phyloP scores from a whole-genome alignment of 768 basidiomycete genomes.

The Hericium coralloides region DNA sequence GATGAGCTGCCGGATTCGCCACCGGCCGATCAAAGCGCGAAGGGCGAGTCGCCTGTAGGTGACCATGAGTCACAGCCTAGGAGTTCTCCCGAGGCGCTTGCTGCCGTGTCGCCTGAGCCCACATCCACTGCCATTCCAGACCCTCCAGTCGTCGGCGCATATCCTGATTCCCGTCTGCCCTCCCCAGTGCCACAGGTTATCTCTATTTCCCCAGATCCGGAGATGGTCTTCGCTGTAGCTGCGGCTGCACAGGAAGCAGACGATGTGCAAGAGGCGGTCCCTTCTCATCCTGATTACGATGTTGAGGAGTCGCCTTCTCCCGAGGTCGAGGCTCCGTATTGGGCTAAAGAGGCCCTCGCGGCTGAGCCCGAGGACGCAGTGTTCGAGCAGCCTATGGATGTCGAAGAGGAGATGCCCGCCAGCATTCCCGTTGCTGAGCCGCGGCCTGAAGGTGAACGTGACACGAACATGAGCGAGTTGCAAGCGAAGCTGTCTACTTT shows the following conservation, averaged over 20 bases:
- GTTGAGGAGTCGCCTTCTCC: neutral
- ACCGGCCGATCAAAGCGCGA: too few species aligned
- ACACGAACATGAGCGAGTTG: too few species aligned
- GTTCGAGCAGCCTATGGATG: neutral
- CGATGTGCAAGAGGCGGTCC: neutral
- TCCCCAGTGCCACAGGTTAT: slow-evolving; percentile 16
- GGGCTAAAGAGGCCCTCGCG: too few species aligned
- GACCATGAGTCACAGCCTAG: too few species aligned
- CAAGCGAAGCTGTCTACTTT: slow-evolving; percentile 1
- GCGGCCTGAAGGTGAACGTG: too few species aligned
- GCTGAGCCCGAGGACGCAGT: too few species aligned
- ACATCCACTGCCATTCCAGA: slow-evolving; percentile 15
- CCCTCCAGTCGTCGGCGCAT: slow-evolving; percentile 34
- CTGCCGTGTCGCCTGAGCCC: too few species aligned
- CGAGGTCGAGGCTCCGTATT: slow-evolving; percentile 2
- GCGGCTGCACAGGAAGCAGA: neutral
- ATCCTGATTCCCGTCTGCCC: slow-evolving; percentile 30
- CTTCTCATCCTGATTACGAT: neutral
- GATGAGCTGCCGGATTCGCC: neutral
- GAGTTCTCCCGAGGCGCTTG: too few species aligned
- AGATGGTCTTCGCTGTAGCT: neutral
- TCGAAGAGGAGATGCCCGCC: neutral
- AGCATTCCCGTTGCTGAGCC: too few species aligned
- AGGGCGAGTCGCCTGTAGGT: too few species aligned
- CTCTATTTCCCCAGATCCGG: slow-evolving; percentile 1